These are phyloP conservation scores for Chiua virens DNA, from an alignment of 768 basidiomycete genomes.

Conservation along the genomic window DNA sequence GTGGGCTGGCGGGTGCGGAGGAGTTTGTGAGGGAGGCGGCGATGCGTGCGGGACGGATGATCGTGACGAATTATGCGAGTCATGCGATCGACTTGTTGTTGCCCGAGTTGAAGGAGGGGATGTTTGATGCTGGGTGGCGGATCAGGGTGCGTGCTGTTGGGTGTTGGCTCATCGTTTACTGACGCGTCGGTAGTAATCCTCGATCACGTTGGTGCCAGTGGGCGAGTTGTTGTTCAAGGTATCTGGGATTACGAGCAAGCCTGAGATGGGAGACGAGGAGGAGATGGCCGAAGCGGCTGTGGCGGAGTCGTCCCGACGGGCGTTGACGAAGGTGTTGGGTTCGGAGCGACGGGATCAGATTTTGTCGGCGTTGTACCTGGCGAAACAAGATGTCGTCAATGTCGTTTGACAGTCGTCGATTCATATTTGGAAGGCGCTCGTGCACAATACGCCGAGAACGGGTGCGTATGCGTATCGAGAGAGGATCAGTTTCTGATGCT, in stretches of 20 bases:
- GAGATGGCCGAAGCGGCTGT: conserved; percentile 58
- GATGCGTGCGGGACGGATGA: conserved; percentile 98
- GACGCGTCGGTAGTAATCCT: conserved; percentile 66
- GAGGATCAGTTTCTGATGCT: background rate
- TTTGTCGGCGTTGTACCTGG: conserved; percentile 86
- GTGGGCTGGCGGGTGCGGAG: conserved; percentile 87
- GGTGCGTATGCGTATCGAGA: conserved; percentile 43
- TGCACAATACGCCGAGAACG: conserved; percentile 90
- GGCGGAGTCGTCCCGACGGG: conserved; percentile 80
- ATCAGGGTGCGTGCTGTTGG: conserved; percentile 66
- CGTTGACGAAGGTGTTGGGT: conserved; percentile 86
- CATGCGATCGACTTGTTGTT: conserved; percentile 92
- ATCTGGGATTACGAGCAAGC: conserved; percentile 91
- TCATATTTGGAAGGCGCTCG: conserved; percentile 97
- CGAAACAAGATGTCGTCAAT: conserved; percentile 87
- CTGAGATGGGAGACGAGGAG: conserved; percentile 72
- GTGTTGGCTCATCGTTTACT: no score
- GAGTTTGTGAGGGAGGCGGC: conserved; percentile 97
- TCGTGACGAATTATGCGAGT: conserved; percentile 89
- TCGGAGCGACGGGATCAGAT: conserved; percentile 87
- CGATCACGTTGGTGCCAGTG: conserved; percentile 90
- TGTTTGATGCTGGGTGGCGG: conserved; percentile 95
- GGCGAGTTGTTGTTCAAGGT: conserved; percentile 97
- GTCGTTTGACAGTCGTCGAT: conserved; percentile 88
- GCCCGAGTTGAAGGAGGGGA: conserved; percentile 90